Evolutionary conservation across 371 early-diverging fungal genomes (phyloP).

Genomic region (Amoeboaphelidium protococcarum): DNA sequence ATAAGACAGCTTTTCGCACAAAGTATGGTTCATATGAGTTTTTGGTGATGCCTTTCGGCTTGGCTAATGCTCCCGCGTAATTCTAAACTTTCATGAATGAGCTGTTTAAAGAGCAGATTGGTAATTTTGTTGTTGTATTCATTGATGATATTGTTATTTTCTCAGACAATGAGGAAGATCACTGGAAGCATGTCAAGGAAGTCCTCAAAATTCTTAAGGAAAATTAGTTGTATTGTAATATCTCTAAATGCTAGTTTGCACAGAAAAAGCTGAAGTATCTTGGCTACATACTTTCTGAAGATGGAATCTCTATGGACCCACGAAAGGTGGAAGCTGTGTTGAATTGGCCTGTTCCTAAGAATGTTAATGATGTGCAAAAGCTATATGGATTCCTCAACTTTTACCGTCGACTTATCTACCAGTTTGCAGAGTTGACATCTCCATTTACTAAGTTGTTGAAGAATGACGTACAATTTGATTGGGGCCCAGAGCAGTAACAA

Average conservation of each 20-base stretch:
- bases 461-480: constrained; percentile 11
- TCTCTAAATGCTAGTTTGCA: constrained; percentile 23
- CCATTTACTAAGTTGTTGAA: constrained; percentile 14
- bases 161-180: constrained; percentile 16
- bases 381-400: constrained; percentile 26
- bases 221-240: constrained; percentile 12
- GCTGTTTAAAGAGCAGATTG: constrained; percentile 10
- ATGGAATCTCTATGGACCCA: constrained; percentile 9
- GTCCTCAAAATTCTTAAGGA: constrained; percentile 12
- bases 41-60: constrained; percentile 22
- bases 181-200: constrained; percentile 11
- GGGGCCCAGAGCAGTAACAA: constrained; percentile 7
- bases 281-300: constrained; percentile 11
- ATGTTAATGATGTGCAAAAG: constrained; percentile 11
- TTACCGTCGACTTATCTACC: constrained; percentile 18
- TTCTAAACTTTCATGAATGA: constrained; percentile 18
- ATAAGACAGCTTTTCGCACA: constrained; percentile 8
- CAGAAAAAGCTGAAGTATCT: constrained; percentile 11
- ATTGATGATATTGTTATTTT: constrained; percentile 30
- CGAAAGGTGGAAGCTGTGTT: constrained; percentile 11
- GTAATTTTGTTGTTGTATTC: constrained; percentile 16
- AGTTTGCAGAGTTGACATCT: constrained; percentile 12
- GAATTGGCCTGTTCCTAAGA: constrained; percentile 10
- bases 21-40: constrained; percentile 15
- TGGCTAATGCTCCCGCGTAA: constrained; percentile 14